Conservation (phyloP, 441 rosid species). For the Brassica balearica region DNA sequence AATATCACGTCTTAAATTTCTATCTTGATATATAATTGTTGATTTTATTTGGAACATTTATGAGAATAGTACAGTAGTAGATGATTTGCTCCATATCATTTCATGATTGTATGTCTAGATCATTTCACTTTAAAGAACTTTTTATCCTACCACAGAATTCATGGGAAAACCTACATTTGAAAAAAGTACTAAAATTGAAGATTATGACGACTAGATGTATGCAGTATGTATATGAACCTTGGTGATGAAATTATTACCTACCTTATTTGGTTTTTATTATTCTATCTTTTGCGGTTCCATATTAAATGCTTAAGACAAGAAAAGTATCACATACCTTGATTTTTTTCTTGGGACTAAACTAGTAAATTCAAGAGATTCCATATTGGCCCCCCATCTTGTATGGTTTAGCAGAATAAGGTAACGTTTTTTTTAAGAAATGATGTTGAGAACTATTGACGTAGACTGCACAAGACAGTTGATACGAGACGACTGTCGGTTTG, state of each 20-base stretch:
- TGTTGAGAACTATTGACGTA: not conserved
- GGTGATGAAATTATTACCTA: constrained; percentile 12
- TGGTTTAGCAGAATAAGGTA: constrained; percentile 22
- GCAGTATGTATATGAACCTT: constrained; percentile 14
- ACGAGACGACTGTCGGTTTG: not conserved
- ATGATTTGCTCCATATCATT: constrained; percentile 11
- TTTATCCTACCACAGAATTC: not conserved
- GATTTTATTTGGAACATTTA: constrained; percentile 4
- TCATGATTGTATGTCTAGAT: constrained; percentile 7
- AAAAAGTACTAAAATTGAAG: not conserved
- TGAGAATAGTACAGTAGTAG: not conserved
- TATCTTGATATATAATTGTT: not conserved
- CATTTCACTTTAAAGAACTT: not conserved
- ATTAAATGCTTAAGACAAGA: constrained; percentile 9
- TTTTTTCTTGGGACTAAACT: not conserved
- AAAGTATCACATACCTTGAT: constrained; percentile 33
- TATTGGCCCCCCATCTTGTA: constrained; percentile 12
- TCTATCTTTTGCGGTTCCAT: not conserved
- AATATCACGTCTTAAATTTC: not conserved
- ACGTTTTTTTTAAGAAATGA: not conserved
- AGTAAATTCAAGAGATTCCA: constrained; percentile 17
- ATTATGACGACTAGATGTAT: constrained; percentile 11
- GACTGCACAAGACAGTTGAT: not conserved
- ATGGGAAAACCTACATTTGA: not conserved
- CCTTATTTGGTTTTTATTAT: not conserved